A percentile compares a stretch with the other conserved stretches of the same genome.
Evolutionary conservation across 192 early-diverging fungal genomes (phyloP).

Genomic region (Diversispora epigaea): DNA sequence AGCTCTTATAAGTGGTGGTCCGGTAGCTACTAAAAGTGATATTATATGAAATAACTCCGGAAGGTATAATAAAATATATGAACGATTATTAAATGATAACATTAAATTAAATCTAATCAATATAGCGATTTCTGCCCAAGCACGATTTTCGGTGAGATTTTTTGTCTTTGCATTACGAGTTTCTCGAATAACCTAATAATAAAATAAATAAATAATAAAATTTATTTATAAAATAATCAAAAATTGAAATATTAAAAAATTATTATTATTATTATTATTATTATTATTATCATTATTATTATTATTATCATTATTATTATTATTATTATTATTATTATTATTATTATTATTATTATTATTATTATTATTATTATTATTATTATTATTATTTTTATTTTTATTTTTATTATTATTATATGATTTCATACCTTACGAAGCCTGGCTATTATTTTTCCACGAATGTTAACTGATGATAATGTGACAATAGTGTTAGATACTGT

Average conservation of each 20-base stretch:
- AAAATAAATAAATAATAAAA: not conserved
- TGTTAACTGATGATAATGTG: constrained; percentile 73
- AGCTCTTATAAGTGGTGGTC: constrained; percentile 77
- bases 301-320: not conserved
- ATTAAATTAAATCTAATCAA: constrained; percentile 85
- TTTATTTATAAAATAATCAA: too few species aligned
- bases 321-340: not conserved
- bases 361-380: not conserved
- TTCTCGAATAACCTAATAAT: constrained; percentile 57
- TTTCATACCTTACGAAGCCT: constrained; percentile 68
- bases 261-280: not conserved
- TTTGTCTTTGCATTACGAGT: constrained; percentile 70
- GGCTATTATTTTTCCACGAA: constrained; percentile 79
- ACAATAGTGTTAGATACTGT: constrained; percentile 84
- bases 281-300: not conserved
- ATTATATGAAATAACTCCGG: constrained; percentile 87
- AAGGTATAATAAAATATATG: constrained; percentile 68
- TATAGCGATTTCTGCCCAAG: constrained; percentile 92
- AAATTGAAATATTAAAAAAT: too few species aligned
- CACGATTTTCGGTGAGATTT: constrained; percentile 73
- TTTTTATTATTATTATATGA: not conserved
- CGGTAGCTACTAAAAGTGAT: constrained; percentile 79
- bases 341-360: not conserved
- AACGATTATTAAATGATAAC: constrained; percentile 81
- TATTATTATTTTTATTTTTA: not conserved